Evolutionary conservation across 768 basidiomycete species (phyloP), one percentile per base, ranked within the genome.

Genomic region (Galerina marginata): DNA sequence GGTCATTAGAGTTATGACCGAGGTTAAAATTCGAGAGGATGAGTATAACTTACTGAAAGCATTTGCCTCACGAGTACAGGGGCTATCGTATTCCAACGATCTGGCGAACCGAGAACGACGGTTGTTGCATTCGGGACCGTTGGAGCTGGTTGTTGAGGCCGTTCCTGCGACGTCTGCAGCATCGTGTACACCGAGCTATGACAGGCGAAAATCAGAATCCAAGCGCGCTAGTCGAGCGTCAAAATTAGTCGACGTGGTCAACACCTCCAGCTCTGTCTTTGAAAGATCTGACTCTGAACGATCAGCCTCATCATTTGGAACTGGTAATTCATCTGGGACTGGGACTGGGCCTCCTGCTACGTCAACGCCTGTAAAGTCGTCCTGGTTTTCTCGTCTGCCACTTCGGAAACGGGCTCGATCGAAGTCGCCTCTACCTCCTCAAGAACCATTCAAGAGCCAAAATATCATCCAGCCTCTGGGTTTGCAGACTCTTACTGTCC

Each of bases 21-120:
- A 94, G 67, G 93, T 96, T 63, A 95, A 95, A 69, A 74, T 83
- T 11, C 84, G 92, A 16, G 94, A 96, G 72, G 92, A 95, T 53
- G 92, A 94, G 61, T 93, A 95, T 69, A 86, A 88, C n/a, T 73
- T 85, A 39, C 78, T 92, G 37, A 91, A 90, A 70, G 73, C 80
- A 16, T 79, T 93, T 16, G 75, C 85, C 12, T 70, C 74, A 6
- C 81, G 83, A 0, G 84, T 96, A 61, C 77, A 82, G 23, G 90
- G 90, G 1, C 69, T 92, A 4, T 81, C 86, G 1, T 72, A 81
- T 1, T 69, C 79, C 1, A 74, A 78, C 1, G 82, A 79, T 23
- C 79, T 96, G 1, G 88, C 90, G 1, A 80, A 79, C 29, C 81
- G 93, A 43, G 92, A 92, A 59, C 83, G 95, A n/a, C 78, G 88